These are phyloP conservation scores for Cafeteria roenbergensis DNA, from an alignment of 108 stramenopile genomes.

Conservation along the genomic window DNA sequence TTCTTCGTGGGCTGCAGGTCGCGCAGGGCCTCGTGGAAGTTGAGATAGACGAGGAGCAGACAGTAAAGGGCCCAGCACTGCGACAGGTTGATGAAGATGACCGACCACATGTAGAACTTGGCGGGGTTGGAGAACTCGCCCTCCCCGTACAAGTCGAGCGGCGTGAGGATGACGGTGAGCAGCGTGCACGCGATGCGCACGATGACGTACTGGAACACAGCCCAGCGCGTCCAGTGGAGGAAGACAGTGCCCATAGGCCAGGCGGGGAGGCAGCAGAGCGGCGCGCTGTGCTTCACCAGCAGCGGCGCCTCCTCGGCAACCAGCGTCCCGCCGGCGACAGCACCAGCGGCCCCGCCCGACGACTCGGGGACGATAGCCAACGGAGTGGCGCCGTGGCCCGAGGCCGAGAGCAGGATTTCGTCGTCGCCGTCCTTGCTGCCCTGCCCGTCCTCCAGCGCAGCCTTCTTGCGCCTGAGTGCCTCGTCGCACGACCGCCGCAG, in stretches of 20 bases:
- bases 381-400: no score
- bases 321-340: no score
- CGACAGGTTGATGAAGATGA: constrained; percentile 50
- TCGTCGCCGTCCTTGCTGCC: no score
- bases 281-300: background rate
- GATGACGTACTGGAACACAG: constrained; percentile 68
- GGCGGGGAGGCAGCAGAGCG: background rate
- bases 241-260: background rate
- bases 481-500: constrained; percentile 15
- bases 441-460: no score
- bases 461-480: constrained; percentile 16
- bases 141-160: constrained; percentile 58
- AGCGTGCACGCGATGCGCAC: constrained; percentile 58
- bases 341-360: no score
- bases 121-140: constrained; percentile 59
- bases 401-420: background rate
- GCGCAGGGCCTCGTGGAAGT: constrained; percentile 54
- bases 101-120: constrained; percentile 57
- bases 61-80: constrained; percentile 82
- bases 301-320: background rate
- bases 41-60: constrained; percentile 75
- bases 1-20: constrained; percentile 80
- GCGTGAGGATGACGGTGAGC: constrained; percentile 54
- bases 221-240: background rate
- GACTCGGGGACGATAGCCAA: no score